These are phyloP conservation scores for Wickerhamiella spandovensis DNA, from an alignment of 805 yeast species.

Conservation along the genomic window DNA sequence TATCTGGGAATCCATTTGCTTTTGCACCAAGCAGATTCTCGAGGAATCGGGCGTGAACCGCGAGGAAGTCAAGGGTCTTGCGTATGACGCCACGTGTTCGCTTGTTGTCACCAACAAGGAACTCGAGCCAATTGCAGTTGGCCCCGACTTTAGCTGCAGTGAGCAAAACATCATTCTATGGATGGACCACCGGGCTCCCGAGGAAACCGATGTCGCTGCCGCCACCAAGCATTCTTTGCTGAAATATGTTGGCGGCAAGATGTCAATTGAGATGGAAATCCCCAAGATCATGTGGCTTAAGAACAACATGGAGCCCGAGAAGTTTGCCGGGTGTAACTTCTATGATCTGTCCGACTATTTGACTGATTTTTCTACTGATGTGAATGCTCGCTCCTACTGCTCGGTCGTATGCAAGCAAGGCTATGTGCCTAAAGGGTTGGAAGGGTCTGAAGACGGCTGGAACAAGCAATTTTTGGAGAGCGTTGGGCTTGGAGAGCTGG, in stretches of 20 bases:
- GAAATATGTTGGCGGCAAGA: slow-evolving; percentile 90
- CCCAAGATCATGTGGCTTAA: slow-evolving; percentile 97
- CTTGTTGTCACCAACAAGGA: slow-evolving; percentile 64
- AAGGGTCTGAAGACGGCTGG: slow-evolving; percentile 82
- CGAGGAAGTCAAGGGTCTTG: slow-evolving; percentile 62
- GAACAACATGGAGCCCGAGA: slow-evolving; percentile 54
- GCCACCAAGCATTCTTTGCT: slow-evolving; percentile 65
- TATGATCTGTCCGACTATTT: slow-evolving; percentile 87
- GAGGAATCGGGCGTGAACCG: slow-evolving; percentile 65
- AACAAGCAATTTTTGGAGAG: slow-evolving; percentile 56
- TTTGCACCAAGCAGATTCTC: slow-evolving; percentile 63
- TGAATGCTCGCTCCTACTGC: slow-evolving; percentile 77
- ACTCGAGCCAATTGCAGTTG: slow-evolving; percentile 71
- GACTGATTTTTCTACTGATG: slow-evolving; percentile 81
- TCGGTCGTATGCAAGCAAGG: slow-evolving; percentile 95
- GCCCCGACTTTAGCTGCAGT: slow-evolving; percentile 68
- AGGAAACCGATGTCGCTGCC: slow-evolving; percentile 70
- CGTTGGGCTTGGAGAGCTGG: slow-evolving; percentile 65
- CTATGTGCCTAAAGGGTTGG: slow-evolving; percentile 83
- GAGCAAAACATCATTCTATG: slow-evolving; percentile 80
- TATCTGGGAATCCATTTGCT: slow-evolving; percentile 76
- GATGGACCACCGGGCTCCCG: slow-evolving; percentile 96
- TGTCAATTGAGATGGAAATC: slow-evolving; percentile 97
- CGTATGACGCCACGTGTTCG: slow-evolving; percentile 96
- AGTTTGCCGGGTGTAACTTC: slow-evolving; percentile 54